Base-by-base conservation (phyloP, 148 eudicot species). In the Chenopodium formosanum region DNA sequence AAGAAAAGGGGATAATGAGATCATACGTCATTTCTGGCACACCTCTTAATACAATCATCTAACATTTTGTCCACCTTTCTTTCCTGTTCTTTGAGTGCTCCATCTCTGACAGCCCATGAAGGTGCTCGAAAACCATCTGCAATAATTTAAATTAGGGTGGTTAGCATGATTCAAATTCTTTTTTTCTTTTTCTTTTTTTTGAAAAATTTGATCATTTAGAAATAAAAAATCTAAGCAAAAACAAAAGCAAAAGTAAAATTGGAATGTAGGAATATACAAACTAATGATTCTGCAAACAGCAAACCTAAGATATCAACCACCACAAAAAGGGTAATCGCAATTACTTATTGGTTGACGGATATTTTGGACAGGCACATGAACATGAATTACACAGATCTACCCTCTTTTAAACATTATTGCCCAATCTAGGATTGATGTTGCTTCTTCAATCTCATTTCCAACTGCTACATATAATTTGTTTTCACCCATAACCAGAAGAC, bases 81-180 rank as follows among this genome's bases (percentile, higher is more conserved):
- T 90, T 86, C 90, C 95, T 34, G 14, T 71, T 70, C 87, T 92
- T 81, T 86, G 88, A 84, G 78, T 86, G 31, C 79, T 85, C 86
- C 31, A 84, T 86, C 82, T 25, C 84, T 86, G 76, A 88, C 76
- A 83, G 77, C 65, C 75, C 74, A 84, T 20, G 75, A 81, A 48
- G 89, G 83, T 86, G 87, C 80, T 66, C 88, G 87, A 76, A 89
- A 81, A 76, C 90, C 92, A 89, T 85, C 94, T 93, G 86, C 67
- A 85, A 81, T 52, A 70, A 75, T 60, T 12, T 53, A 16, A 13
- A 53, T 53, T 32, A 32, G 34, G 34, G 34, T 32, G 34, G 2
- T 32, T 32, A 32, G 34, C 34, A 32, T 32, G 34, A 32, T 3
- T 32, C 34, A 3, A 32, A 32, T 32, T 32, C 34, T 3, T 32